Evolutionary conservation across 768 basidiomycete species (phyloP), one percentile per base, ranked within the genome.

Genomic region (Tephrocybe sp.): DNA sequence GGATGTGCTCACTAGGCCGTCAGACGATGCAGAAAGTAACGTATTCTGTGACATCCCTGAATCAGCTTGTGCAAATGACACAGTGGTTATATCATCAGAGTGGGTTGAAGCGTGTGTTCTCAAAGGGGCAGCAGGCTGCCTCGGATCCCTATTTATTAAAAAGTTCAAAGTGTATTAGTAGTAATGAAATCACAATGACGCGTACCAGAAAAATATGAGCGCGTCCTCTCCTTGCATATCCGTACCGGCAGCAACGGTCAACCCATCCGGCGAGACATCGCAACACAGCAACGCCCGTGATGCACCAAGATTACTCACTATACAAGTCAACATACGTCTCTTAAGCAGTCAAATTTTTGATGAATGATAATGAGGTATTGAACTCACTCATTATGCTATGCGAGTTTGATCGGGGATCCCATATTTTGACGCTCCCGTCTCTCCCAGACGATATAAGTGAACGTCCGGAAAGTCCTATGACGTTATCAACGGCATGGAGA

Each of bases 81-180:
- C 67, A 4, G 81, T 75, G 0, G 94, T 96, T 50, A 98, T 83
- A 62, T 98, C 94, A 67, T 98, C 94, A 2, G 93, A 95, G 62
- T 98, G 94, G 0, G 92, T 93, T 2, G 88, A 90, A 3, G 81
- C 72, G 67, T 97, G 93, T n/a, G 73, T 75, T 26, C 90, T 83
- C 1, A 92, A 63, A 3, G 87, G 88, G 1, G 79, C 75, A 1
- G 73, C 75, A 9, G 92, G 83, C 48, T 84, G 81, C n/a, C 94
- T 82, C 17, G 87, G 86, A 65, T 98, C 94, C 91, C 92, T 93
- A 61, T 17, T 9, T 11, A 30, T 45, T 51, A 15, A 26, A 10
- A 30, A 9, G 3, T n/a, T 2, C 24, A 43, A 28, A 33, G 36
- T 30, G 28, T 34, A 14, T 37, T 51, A 20, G 51, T 21, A 42